Base-by-base conservation (phyloP, 1,284 basidiomycete genomes). In the Tylopilus sp. region DNA sequence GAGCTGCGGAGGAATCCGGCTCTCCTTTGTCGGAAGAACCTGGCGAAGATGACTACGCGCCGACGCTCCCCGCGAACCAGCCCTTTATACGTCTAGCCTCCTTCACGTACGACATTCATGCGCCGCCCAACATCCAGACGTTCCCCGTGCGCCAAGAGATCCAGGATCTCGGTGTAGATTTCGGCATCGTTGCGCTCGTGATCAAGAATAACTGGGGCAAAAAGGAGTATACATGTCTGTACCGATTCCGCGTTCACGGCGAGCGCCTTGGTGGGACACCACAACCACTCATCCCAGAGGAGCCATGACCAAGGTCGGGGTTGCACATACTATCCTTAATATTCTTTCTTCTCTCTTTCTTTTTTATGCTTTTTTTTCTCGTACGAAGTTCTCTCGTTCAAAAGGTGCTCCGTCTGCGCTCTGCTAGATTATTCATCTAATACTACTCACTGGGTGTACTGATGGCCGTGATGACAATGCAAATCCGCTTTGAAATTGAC, bases 171-270 rank as follows among this genome's bases (percentile, higher is more conserved):
- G 82, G 78, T 6, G 74, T 95, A 48, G 88, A 91, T 63, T 85
- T 93, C 59, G 85, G 86, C 1, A 73, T 92, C 41, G 87, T 97
- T 15, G 81, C 88, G 50, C 74, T 96, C 61, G 72, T 80, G 57
- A 73, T 98, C 57, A 76, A 81, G 65, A 87, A 76, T 63, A 98
- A 98, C 65, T 95, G 92, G 83, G 95, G 94, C 26, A 78, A 78
- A 62, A 71, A 77, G 12, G 82, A 85, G 55, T 89, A 81, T 63
- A 97, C 94, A 0, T 98, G 94, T 69, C 65, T 98, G 31, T 98
- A 98, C 69, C 81, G 94, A 46, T 77, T 98, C 69, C 77, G 88
- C 29, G 85, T 88, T 30, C 87, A 83, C 63, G 92, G 81, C 18
- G 69, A 73, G 53, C 69, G 61, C 30, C 53, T 76, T 48, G 73